Evolutionary conservation across 2,329 filamentous ascomycete genomes (phyloP), one percentile per base, ranked within the genome.

Genomic region (Verruconis gallopava): DNA sequence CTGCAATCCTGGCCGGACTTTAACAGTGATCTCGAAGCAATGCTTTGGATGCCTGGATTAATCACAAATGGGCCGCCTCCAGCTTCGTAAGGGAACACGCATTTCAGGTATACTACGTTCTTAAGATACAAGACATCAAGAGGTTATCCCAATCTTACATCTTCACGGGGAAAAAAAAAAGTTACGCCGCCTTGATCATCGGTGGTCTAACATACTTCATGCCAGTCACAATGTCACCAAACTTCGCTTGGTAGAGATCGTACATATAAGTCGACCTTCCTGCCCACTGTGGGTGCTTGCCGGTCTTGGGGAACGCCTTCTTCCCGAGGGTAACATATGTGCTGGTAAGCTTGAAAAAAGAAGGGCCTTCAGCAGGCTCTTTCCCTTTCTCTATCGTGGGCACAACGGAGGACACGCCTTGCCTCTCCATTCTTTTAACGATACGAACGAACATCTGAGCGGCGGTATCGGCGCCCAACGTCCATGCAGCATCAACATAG

Each of bases 401-500:
- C 2, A 64, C 61, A 0, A 67, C 68, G 11, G 55, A 58, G 0
- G 54, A 57, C 2, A 63, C 58, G 0, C 61, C 60, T 12, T 66
- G 59, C 4, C 62, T 54, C 13, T 60, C 48, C 67, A 78, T 72
- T 39, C 64, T 51, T 50, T 66, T 66, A 40, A 76, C 49, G 3
- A 79, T 53, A 0, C 74, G 64, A 1, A 65, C 59, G 3, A 72
- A 58, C 1, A 75, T 60, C 19, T 61, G 59, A 0, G 65, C 65
- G 2, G 69, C 69, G 1, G 64, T 65, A 45, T 81, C 76, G 0
- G 71, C 68, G 1, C 74, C 75, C 0, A 79, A 61, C 0, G 76
- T 80, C 77, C 77, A 82, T 0, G 70, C 67, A 0, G 68, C 68
- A 32, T 75, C 69, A 18, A 67, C 66, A 55, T 79, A 82, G 2